Conservation (phyloP, 192 early-diverging fungal genomes). For the Lobosporangium transversale region DNA sequence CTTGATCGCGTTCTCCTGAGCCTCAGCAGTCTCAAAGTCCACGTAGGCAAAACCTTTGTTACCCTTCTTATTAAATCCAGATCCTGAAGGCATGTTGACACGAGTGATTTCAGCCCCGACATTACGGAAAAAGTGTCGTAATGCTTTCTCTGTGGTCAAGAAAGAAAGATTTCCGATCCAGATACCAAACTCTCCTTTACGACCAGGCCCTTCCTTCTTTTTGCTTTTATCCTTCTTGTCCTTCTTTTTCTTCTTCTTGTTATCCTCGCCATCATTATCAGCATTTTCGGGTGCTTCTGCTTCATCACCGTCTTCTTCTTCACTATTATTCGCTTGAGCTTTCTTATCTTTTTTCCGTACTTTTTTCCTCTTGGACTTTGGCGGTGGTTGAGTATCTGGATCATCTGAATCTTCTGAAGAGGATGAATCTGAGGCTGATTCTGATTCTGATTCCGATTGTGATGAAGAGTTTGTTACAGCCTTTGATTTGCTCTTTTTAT, state of each 20-base stretch:
- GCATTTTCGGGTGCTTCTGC: constrained; percentile 27
- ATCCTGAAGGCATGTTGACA: constrained; percentile 58
- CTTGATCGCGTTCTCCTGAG: constrained; percentile 66
- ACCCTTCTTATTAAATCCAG: constrained; percentile 55
- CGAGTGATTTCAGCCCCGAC: constrained; percentile 58
- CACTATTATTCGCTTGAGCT: constrained; percentile 26
- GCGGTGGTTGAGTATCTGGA: constrained; percentile 50
- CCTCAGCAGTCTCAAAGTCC: constrained; percentile 67
- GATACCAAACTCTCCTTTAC: constrained; percentile 65
- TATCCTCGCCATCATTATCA: constrained; percentile 20
- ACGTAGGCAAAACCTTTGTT: constrained; percentile 76
- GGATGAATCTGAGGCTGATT: constrained; percentile 52
- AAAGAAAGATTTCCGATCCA: constrained; percentile 82
- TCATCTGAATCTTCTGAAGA: constrained; percentile 42
- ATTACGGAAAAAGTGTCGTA: constrained; percentile 67
- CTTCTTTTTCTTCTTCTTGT: constrained; percentile 35
- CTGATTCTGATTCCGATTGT: neutral
- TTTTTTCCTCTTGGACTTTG: constrained; percentile 55
- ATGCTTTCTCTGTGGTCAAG: constrained; percentile 60
- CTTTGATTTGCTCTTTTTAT: constrained; percentile 37
- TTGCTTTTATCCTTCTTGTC: constrained; percentile 49
- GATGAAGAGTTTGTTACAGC: neutral
- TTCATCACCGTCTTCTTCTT: constrained; percentile 44
- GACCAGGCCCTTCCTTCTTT: constrained; percentile 54
- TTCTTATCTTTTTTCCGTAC: constrained; percentile 55